Evolutionary conservation across 176 grass and related monocot species (phyloP), one percentile per base, ranked within the genome.

Genomic region (Thinopyrum elongatum): DNA sequence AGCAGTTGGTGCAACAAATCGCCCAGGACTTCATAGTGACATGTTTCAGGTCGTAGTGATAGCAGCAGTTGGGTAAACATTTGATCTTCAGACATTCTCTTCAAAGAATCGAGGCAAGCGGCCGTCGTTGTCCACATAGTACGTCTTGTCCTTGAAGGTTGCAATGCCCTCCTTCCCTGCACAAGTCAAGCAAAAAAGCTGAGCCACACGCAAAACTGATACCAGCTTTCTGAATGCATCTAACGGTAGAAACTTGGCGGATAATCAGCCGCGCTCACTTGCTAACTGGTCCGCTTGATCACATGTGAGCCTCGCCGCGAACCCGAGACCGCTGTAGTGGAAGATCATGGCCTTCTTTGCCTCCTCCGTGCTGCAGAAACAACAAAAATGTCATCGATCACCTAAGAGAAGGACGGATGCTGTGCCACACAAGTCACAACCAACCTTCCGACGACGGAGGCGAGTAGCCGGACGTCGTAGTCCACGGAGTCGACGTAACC

Each of bases 271-370:
- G 46, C 85, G 66, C 89, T 84, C 75, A 87, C 84, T 74, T 36
- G 89, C 83, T 35, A 90, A 12, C 13, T 27, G 27, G 30, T 74
- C 22, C 0, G 80, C 89, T 21, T 76, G 80, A 30, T 80, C 8
- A 12, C 68, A 22, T 8, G 22, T 38, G 17, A 90, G 80, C 25
- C 59, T 82, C 34, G 89, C 89, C 6, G 85, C 85, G 66, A 90
- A 87, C 14, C 89, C 89, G 27, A 90, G 29, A 17, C 85, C 36
- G 60, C 85, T 83, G 47, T 87, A 90, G 80, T 90, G 89, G 47
- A 84, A 90, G 85, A 90, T 9, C 46, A 87, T 51, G 27, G 75
- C 59, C 27, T 19, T 41, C 75, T 87, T 80, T 5, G 89, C 89
- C 58, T 87, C 76, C 47, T 39, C 34, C 14, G 11, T n/a, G 89